phyloP scores from a whole-genome alignment of 176 grass and related monocot genomes.

The Hsuehochloa calcarea region DNA sequence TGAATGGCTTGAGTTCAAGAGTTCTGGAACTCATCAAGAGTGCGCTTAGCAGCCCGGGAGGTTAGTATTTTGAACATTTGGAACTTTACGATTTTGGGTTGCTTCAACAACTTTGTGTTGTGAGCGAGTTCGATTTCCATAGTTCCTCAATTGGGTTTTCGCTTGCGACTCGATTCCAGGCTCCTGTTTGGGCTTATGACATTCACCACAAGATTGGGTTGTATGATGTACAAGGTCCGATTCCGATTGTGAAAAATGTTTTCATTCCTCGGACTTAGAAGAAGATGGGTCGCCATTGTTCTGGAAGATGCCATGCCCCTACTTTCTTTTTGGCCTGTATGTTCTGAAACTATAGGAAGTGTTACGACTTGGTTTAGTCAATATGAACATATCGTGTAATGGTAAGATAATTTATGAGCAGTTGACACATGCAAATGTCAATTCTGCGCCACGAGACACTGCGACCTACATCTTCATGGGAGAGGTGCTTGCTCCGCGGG shows the following conservation, averaged over 20 bases:
- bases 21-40: conserved; percentile 91
- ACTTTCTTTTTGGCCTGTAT: conserved; percentile 93
- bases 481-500: conserved; percentile 64
- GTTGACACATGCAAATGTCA: conserved; percentile 79
- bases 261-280: conserved; percentile 72
- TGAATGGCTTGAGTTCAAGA: conserved; percentile 77
- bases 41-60: conserved; percentile 85
- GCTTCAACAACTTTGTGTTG: neutral
- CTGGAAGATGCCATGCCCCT: conserved; percentile 94
- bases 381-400: neutral
- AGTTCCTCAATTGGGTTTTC: conserved; percentile 30
- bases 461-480: conserved; percentile 79
- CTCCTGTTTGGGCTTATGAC: conserved; percentile 86
- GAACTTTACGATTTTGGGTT: conserved; percentile 1
- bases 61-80: conserved; percentile 33
- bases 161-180: conserved; percentile 66
- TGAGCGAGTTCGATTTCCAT: conserved; percentile 1
- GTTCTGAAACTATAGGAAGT: conserved; percentile 7
- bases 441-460: conserved; percentile 80
- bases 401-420: conserved; percentile 28
- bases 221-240: conserved; percentile 92
- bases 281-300: conserved; percentile 43
- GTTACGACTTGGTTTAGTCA: neutral
- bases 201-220: conserved; percentile 95
- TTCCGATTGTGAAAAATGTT: conserved; percentile 89